These are phyloP conservation scores for Colletotrichum cordylinicola DNA, from an alignment of 2,329 filamentous ascomycete species.

Conservation along the genomic window DNA sequence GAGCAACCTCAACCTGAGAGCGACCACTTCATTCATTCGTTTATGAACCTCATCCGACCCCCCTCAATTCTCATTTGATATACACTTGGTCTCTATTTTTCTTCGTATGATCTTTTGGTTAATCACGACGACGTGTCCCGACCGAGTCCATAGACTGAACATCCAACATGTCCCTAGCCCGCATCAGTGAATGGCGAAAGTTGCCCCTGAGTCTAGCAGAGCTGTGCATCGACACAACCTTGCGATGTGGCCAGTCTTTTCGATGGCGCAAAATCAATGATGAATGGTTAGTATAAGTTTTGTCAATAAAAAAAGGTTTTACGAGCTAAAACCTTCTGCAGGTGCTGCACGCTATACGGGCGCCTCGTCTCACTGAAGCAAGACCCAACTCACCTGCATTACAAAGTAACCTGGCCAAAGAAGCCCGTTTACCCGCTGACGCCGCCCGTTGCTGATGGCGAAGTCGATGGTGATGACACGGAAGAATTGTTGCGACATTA, in stretches of 20 bases:
- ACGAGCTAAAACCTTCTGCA: constrained; percentile 31
- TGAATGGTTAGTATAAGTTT: constrained; percentile 69
- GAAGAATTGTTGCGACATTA: constrained; percentile 80
- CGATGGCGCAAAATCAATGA: constrained; percentile 88
- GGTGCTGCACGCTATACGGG: constrained; percentile 84
- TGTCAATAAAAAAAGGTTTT: not conserved
- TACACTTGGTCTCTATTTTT: not conserved
- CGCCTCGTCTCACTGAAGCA: constrained; percentile 87
- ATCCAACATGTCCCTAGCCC: constrained; percentile 41
- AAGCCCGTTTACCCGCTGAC: constrained; percentile 17
- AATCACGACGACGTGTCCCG: not conserved
- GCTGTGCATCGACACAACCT: constrained; percentile 90
- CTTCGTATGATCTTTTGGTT: not conserved
- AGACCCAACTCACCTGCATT: constrained; percentile 79
- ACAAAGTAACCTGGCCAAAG: constrained; percentile 70
- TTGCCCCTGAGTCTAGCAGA: constrained; percentile 83
- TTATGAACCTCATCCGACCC: not conserved
- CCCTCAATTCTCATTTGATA: not conserved
- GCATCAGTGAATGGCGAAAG: constrained; percentile 82
- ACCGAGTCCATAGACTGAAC: not conserved
- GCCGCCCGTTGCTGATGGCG: not conserved
- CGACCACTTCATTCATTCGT: not conserved
- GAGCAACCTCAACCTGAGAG: not conserved
- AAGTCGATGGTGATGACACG: constrained; percentile 66
- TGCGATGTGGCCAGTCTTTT: constrained; percentile 96